These are phyloP conservation scores for Zasmidium angulare DNA, from an alignment of 2,329 filamentous ascomycete species.

Conservation along the genomic window DNA sequence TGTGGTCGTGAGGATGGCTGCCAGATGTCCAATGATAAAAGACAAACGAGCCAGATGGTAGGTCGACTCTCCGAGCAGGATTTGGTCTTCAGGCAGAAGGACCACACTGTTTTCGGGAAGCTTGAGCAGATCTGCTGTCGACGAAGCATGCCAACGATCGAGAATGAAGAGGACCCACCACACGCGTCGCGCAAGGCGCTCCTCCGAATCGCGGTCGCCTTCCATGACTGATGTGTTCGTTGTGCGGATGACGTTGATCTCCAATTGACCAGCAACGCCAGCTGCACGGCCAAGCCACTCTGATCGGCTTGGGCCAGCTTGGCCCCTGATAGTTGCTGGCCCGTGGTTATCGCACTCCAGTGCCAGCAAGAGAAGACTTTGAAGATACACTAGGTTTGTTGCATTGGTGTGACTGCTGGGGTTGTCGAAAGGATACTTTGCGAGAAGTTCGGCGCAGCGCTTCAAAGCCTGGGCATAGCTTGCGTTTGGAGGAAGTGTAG, in stretches of 20 bases:
- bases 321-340: conserved; percentile 46
- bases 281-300: conserved; percentile 65
- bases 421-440: conserved; percentile 47
- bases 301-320: conserved; percentile 49
- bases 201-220: conserved; percentile 59
- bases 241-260: conserved; percentile 54
- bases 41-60: conserved; percentile 67
- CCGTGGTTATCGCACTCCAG: conserved; percentile 64
- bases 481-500: conserved; percentile 36
- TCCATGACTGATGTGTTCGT: conserved; percentile 44
- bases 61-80: conserved; percentile 61
- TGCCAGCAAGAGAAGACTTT: conserved; percentile 65
- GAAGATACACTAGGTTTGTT: conserved; percentile 59
- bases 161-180: conserved; percentile 74
- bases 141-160: conserved; percentile 72
- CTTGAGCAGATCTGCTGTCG: conserved; percentile 61
- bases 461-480: conserved; percentile 39
- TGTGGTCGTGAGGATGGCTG: conserved; percentile 48
- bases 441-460: conserved; percentile 45
- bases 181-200: conserved; percentile 61
- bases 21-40: conserved; percentile 58
- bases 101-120: conserved; percentile 64
- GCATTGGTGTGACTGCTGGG: conserved; percentile 40
- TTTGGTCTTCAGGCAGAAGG: conserved; percentile 59
- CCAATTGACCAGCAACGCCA: conserved; percentile 64